Conservation (phyloP, 2,329 filamentous ascomycete species). For the Albifimbria verrucaria region DNA sequence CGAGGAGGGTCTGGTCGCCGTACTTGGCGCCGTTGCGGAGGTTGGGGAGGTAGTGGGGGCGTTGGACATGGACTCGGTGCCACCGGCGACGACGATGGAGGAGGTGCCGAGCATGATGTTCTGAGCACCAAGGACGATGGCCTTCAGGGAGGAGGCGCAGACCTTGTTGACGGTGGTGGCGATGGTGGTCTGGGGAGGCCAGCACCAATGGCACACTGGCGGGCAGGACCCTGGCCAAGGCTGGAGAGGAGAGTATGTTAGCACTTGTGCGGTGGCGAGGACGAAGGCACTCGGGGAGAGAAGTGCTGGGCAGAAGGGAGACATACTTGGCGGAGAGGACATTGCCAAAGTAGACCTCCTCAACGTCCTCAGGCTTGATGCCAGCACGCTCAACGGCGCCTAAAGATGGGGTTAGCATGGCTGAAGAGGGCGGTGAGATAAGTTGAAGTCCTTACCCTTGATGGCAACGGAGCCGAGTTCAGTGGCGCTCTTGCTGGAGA, state of each 20-base stretch:
- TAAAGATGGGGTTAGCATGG: conserved; percentile 22
- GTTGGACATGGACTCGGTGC: conserved; percentile 98
- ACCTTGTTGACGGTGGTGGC: conserved; percentile 99
- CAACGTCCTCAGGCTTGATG: conserved; percentile 83
- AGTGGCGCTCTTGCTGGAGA: conserved; percentile 80
- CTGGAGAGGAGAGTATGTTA: conserved; percentile 40
- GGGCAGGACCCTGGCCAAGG: conserved; percentile 91
- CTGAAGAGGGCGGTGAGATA: background rate
- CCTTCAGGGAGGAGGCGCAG: conserved; percentile 92
- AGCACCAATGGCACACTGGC: conserved; percentile 87
- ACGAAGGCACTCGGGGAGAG: no score
- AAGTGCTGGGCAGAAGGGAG: conserved; percentile 1
- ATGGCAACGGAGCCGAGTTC: conserved; percentile 90
- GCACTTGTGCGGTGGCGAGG: no score
- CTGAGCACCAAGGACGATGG: conserved; percentile 89
- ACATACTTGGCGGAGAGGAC: conserved; percentile 90
- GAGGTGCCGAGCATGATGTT: conserved; percentile 97
- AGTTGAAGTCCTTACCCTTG: conserved; percentile 65
- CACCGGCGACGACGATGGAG: conserved; percentile 87
- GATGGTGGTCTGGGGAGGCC: conserved; percentile 76
- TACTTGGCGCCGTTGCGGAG: conserved; percentile 89
- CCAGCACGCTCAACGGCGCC: conserved; percentile 82
- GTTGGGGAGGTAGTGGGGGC: conserved; percentile 87
- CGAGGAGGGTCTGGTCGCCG: conserved; percentile 82
- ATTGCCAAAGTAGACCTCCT: conserved; percentile 98